phyloP scores from a whole-genome alignment of 176 grass and related monocot species.

The Puya raimondii region DNA sequence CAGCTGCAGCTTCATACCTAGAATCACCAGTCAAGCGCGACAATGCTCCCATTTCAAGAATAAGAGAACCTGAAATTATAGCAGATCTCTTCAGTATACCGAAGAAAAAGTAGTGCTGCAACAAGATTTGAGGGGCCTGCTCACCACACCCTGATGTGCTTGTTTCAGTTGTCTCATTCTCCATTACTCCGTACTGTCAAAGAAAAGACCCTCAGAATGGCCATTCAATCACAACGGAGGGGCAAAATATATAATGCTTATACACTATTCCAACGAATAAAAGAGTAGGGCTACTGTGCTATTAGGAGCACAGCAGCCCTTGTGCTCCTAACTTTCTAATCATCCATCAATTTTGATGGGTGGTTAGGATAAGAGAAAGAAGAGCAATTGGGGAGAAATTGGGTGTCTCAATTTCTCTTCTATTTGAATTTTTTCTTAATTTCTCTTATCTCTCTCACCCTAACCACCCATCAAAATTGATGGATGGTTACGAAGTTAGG shows the following conservation, averaged over 20 bases:
- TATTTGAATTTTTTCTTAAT: too few relatives aligned
- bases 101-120: conserved; percentile 13
- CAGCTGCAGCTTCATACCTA: conserved; percentile 85
- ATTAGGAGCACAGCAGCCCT: too few relatives aligned
- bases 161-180: conserved; percentile 94
- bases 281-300: too few relatives aligned
- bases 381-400: too few relatives aligned
- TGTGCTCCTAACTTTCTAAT: too few relatives aligned
- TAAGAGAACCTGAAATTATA: conserved; percentile 61
- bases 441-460: too few relatives aligned
- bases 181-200: conserved; percentile 83
- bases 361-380: too few relatives aligned
- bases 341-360: too few relatives aligned
- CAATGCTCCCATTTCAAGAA: conserved; percentile 94
- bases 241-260: background rate
- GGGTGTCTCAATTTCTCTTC: too few relatives aligned
- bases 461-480: too few relatives aligned
- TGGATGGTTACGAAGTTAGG: too few relatives aligned
- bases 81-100: conserved; percentile 18
- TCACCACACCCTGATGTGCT: conserved; percentile 97
- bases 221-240: background rate
- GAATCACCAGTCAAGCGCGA: conserved; percentile 82
- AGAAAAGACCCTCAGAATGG: conserved; percentile 6
- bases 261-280: background rate
- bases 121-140: conserved; percentile 16